Evolutionary conservation across 257 asterid genomes (phyloP), one percentile per base, ranked within the genome.

Genomic region (Solanum paucissectum): DNA sequence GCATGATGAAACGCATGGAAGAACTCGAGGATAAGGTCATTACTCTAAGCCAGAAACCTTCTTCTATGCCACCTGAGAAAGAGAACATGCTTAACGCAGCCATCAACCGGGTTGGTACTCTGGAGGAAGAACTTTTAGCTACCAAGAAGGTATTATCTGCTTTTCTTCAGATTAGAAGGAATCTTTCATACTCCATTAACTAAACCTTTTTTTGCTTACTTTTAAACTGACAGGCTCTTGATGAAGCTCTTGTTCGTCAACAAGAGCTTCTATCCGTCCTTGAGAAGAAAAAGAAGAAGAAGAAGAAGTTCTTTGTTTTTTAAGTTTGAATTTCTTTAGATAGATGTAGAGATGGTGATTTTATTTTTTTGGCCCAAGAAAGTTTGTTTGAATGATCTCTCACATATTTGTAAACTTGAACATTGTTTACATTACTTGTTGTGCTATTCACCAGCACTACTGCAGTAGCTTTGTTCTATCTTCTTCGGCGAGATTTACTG

Each of bases 221-320:
- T 69, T 86, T 74, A 73, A 62, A 85, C 29, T 66, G 16, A 64
- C 94, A 96, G 99, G 90, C 93, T 83, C 96, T 97, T 4, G 98
- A 97, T 87, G 94, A 94, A 83, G 89, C 99, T 42, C 87, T 93
- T 18, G 89, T 92, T 21, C 92, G 91, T 82, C 99, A 95, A 90
- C 96, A 92, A 64, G 96, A 95, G 93, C 93, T 95, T 34, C 77
- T 95, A 11, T 93, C 95, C 18, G 93, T 91, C 87, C 89, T 97
- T 37, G 98, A 97, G 92, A 95, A 94, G 90, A 95, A 95, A 91
- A 95, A 95, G 92, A 96, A 94, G 91, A 97, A 94, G 91, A 96
- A 95, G 90, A 95, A 94, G 96, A 94, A 93, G 94, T 93, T 97
- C 87, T 94, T 97, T 10, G 96, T 94, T 32, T 95, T 95, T 90